Conservation (phyloP, 306 rosid species). For the Cucurbita ficifolia region DNA sequence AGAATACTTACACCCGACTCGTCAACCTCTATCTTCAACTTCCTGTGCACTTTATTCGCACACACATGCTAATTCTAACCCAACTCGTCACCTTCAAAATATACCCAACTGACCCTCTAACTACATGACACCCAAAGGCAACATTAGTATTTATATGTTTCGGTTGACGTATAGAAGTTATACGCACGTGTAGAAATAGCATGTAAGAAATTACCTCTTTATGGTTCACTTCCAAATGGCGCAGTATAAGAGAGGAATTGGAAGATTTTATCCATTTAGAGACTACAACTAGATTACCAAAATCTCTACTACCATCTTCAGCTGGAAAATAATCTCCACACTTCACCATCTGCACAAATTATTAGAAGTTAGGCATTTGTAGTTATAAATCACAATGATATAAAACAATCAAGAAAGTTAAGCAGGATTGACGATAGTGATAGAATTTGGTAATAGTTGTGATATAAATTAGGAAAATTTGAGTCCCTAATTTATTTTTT, state of each 20-base stretch:
- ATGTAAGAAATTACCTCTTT: conserved; percentile 35
- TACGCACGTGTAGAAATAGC: not conserved
- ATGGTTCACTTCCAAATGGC: conserved; percentile 54
- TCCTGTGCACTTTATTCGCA: not conserved
- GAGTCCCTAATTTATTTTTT: too few relatives aligned
- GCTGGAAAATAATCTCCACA: conserved; percentile 92
- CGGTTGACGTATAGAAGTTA: not conserved
- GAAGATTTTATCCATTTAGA: conserved; percentile 57
- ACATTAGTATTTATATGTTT: not conserved
- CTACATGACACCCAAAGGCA: too few relatives aligned
- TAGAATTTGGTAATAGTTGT: not conserved
- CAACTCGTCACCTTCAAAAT: not conserved
- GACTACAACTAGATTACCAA: conserved; percentile 51
- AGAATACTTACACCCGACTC: not conserved
- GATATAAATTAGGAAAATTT: not conserved
- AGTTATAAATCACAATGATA: not conserved
- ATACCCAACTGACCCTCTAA: not conserved
- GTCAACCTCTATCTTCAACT: not conserved
- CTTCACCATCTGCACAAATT: conserved; percentile 34
- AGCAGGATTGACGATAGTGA: not conserved
- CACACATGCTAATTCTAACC: not conserved
- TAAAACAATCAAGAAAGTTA: not conserved
- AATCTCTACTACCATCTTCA: conserved; percentile 79
- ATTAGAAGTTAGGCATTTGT: not conserved
- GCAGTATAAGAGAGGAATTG: conserved; percentile 45